Evolutionary conservation across 768 basidiomycete species (phyloP).

Genomic region (Termitomyces sp.): DNA sequence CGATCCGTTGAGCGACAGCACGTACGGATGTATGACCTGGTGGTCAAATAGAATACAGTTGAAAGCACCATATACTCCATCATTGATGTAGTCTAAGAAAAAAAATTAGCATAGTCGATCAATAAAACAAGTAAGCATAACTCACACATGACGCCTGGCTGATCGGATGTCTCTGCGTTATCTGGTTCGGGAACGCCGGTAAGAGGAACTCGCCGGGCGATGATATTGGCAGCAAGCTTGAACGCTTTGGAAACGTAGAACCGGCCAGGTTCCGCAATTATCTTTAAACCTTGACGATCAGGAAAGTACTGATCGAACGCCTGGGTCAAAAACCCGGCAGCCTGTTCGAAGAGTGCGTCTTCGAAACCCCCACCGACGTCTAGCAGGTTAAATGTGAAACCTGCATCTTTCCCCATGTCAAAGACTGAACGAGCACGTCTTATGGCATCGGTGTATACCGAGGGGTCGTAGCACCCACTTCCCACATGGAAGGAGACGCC

Average conservation of each 20-base stretch:
- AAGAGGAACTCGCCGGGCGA: constrained; percentile 74
- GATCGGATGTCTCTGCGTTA: constrained; percentile 28
- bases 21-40: constrained; percentile 82
- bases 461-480: constrained; percentile 91
- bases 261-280: constrained; percentile 95
- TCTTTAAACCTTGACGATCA: constrained; percentile 55
- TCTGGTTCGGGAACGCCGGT: constrained; percentile 22
- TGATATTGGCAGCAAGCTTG: constrained; percentile 88
- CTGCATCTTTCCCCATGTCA: constrained; percentile 76
- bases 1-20: constrained; percentile 64
- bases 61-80: constrained; percentile 96
- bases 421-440: constrained; percentile 78
- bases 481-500: constrained; percentile 99
- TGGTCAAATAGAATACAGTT: constrained; percentile 98
- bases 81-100: constrained; percentile 92
- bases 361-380: constrained; percentile 98
- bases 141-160: constrained; percentile 83
- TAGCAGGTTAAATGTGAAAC: constrained; percentile 78
- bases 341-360: constrained; percentile 75
- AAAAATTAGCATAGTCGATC: constrained; percentile 8
- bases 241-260: constrained; percentile 93
- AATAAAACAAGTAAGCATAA: constrained; percentile 14
- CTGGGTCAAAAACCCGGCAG: constrained; percentile 61
- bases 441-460: constrained; percentile 87
- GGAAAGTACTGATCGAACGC: constrained; percentile 83